Evolutionary conservation across 2,329 filamentous ascomycete genomes (phyloP), one percentile per base, ranked within the genome.

Genomic region (Fusarium mundagurra): DNA sequence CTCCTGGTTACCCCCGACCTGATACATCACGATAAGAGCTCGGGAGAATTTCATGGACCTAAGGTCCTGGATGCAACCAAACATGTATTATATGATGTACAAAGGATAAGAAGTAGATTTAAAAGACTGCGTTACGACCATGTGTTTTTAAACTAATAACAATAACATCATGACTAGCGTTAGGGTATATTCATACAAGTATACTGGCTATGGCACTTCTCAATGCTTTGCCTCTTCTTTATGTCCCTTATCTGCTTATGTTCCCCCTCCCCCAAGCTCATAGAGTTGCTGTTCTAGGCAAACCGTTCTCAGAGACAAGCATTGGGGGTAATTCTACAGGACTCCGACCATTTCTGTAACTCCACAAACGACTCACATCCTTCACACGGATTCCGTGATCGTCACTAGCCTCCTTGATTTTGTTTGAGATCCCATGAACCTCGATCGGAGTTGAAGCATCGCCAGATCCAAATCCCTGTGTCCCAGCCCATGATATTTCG

Each of bases 281-380:
- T 67, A 84, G 74, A 6, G 84, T 85, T 34, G 82, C 83, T 55
- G 80, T 83, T 61, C 84, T 81, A 12, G 83, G 76, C 43, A 85
- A 73, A 4, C 84, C 82, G 47, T 80, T 79, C 72, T 85, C 83
- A 34, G 69, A 76, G 6, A 74, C 62, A 45, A 86, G 60, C 67
- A 82, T 70, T 1, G 82, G 81, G 20, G 84, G 83, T 34, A 77
- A 74, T 45, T 87, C 85, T 10, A 83, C 76, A 3, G 90, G 90
- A 45, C 85, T 88, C 65, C 79, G 82, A 5, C 90, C 90, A 76
- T 92, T 91, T 58, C 89, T 83, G 77, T 92, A 92, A 71, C 86
- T 83, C 90, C 90, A 92, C 34, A 92, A 79, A 51, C 90, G 85
- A 76, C 89, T 91, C 51, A 92, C 81, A 61, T 92, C 87, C 80